Evolutionary conservation across 306 rosid genomes (phyloP), one percentile per base, ranked within the genome.

Genomic region (Cucumis cinereus): DNA sequence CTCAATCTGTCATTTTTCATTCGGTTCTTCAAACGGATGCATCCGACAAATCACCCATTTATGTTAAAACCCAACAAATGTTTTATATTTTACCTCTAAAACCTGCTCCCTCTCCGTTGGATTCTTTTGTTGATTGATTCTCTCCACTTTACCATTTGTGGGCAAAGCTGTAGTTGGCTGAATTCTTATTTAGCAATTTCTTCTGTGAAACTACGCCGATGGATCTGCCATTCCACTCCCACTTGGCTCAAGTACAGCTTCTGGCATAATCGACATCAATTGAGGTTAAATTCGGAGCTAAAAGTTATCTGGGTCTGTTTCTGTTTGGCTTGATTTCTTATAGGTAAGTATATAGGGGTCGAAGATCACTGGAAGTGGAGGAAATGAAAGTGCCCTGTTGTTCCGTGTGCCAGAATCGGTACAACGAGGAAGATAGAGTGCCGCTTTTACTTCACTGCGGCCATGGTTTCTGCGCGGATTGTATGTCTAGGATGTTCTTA

Each of bases 361-460:
- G 49, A 12, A 40, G 54, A 38, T 67, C 53, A 49, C 69, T 61
- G 71, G 62, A 70, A 13, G 54, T 70, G 79, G 23, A 11, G 63
- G 30, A 59, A 57, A 91, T 86, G 97, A 94, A 92, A 83, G 96
- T 94, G 73, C 99, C 99, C 59, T 91, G 93, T 73, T 94, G 99
- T 60, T 87, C 96, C 49, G 97, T 94, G 10, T 94, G 99, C 86
- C 97, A 92, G 79, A 94, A 90, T 84, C 91, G 99, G 75, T 94
- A 91, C 84, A 91, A 94, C 91, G 99, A 92, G 79, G 99, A 90
- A 10, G 99, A 92, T 79, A 85, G 99, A 76, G 97, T 92, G 14
- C 99, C 99, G 16, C 97, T 94, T 74, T 79, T 94, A 80, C 99
- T 94, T 38, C 96, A 94, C 87, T 94, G 99, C 74, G 99, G 99